These are phyloP conservation scores for Diospyros kaki DNA, from an alignment of 148 eudicot genomes.

Conservation along the genomic window DNA sequence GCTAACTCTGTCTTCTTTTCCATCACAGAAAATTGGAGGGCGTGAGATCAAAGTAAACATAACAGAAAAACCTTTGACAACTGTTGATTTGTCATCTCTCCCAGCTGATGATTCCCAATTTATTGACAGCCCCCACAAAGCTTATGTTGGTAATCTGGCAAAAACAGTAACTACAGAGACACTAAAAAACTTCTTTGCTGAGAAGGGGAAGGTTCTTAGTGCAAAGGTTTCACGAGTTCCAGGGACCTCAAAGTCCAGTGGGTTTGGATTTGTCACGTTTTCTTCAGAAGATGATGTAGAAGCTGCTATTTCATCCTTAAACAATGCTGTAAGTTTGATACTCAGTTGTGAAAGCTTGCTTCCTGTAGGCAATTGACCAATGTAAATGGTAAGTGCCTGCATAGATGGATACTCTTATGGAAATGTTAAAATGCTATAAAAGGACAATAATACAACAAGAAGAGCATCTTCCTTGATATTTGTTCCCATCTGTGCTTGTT, in stretches of 20 bases:
- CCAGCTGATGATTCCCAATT: constrained; percentile 75
- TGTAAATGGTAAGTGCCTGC: too few species aligned
- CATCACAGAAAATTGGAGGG: constrained; percentile 65
- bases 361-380: too few species aligned
- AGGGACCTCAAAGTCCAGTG: constrained; percentile 84
- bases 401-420: too few species aligned
- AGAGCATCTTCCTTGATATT: too few species aligned
- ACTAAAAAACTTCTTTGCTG: constrained; percentile 68
- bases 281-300: constrained; percentile 90
- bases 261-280: constrained; percentile 85
- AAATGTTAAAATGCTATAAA: too few species aligned
- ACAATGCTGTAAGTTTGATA: constrained; percentile 62
- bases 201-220: constrained; percentile 77
- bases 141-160: constrained; percentile 89
- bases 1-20: not conserved
- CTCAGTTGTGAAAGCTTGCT: not conserved
- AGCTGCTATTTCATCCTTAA: constrained; percentile 68
- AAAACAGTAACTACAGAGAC: constrained; percentile 74
- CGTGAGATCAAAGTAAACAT: constrained; percentile 82
- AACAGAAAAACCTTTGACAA: constrained; percentile 75
- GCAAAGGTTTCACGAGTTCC: constrained; percentile 84
- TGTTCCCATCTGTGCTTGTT: too few species aligned
- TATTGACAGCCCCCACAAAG: constrained; percentile 79
- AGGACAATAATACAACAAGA: too few species aligned
- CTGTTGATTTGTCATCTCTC: constrained; percentile 30